These are phyloP conservation scores for Durotheca rogersii DNA, from an alignment of 495 filamentous ascomycete genomes.

Conservation along the genomic window DNA sequence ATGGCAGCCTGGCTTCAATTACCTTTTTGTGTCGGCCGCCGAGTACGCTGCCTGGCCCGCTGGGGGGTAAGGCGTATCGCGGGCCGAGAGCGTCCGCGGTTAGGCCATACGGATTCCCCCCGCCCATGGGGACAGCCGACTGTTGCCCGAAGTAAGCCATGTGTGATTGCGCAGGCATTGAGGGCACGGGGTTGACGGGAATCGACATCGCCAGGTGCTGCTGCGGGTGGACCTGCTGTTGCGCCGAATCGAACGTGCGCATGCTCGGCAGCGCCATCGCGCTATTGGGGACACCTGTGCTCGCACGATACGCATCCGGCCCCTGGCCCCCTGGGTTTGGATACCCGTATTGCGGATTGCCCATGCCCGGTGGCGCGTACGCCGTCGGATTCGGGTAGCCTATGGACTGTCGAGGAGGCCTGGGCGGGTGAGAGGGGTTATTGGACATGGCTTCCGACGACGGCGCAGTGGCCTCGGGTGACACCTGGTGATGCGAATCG, in stretches of 20 bases:
- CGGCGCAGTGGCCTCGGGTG: constrained; percentile 33
- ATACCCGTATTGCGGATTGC: constrained; percentile 56
- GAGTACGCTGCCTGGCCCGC: constrained; percentile 64
- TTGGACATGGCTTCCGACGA: constrained; percentile 51
- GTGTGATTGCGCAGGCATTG: constrained; percentile 36
- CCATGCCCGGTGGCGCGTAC: constrained; percentile 54
- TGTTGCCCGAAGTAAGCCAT: constrained; percentile 42
- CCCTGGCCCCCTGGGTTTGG: constrained; percentile 44
- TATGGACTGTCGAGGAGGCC: constrained; percentile 49
- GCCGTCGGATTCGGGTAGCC: constrained; percentile 57
- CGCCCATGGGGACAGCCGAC: constrained; percentile 35
- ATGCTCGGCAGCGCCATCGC: constrained; percentile 67
- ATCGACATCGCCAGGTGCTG: constrained; percentile 41
- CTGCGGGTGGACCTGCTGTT: constrained; percentile 47
- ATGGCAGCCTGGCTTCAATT: constrained; percentile 29
- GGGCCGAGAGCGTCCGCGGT: constrained; percentile 41
- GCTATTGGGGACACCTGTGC: constrained; percentile 48
- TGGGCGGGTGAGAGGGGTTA: constrained; percentile 44
- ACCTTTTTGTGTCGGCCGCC: constrained; percentile 88
- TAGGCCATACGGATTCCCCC: constrained; percentile 48
- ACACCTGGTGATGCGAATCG: constrained; percentile 16
- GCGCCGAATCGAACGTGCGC: constrained; percentile 55
- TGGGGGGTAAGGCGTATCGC: constrained; percentile 49
- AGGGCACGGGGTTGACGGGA: constrained; percentile 33
- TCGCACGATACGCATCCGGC: constrained; percentile 55